These are phyloP conservation scores for Magnolia changhungtana DNA, from an alignment of 164 flowering plant genomes.

Conservation along the genomic window DNA sequence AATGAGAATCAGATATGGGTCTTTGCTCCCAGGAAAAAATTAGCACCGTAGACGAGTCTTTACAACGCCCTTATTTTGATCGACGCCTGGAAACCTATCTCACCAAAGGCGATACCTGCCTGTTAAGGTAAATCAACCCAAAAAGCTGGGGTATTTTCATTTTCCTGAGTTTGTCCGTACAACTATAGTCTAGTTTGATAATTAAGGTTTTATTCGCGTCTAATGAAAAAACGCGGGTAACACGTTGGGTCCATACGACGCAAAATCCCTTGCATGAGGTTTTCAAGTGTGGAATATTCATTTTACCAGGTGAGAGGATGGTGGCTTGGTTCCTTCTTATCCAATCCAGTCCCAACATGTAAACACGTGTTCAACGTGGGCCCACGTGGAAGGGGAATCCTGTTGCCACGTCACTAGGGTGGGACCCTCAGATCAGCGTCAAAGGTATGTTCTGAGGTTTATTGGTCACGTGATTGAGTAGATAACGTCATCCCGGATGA, in stretches of 20 bases:
- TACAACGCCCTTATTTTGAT: too few species aligned
- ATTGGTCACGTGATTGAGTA: neutral
- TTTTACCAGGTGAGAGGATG: conserved; percentile 33
- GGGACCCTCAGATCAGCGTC: too few species aligned
- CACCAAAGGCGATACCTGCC: too few species aligned
- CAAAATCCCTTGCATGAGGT: conserved; percentile 14
- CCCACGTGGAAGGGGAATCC: neutral
- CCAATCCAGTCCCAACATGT: conserved; percentile 13
- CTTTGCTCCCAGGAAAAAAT: conserved; percentile 7
- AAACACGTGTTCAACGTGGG: neutral
- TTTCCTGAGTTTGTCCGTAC: too few species aligned
- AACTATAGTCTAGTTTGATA: too few species aligned
- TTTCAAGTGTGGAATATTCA: conserved; percentile 46
- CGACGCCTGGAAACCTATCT: too few species aligned
- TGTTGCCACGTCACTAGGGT: neutral
- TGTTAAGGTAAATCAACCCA: too few species aligned
- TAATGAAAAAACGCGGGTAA: too few species aligned
- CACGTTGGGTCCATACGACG: too few species aligned
- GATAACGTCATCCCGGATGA: neutral
- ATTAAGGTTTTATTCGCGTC: too few species aligned
- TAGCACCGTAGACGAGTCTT: too few species aligned
- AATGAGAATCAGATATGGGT: conserved; percentile 28
- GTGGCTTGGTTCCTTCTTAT: conserved; percentile 40
- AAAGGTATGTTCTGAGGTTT: neutral
- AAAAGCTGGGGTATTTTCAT: too few species aligned